Percentiles rank a stretch among this genome's conserved stretches.
Conservation (phyloP, 2,329 filamentous ascomycete genomes). For the Trichoderma sp. region DNA sequence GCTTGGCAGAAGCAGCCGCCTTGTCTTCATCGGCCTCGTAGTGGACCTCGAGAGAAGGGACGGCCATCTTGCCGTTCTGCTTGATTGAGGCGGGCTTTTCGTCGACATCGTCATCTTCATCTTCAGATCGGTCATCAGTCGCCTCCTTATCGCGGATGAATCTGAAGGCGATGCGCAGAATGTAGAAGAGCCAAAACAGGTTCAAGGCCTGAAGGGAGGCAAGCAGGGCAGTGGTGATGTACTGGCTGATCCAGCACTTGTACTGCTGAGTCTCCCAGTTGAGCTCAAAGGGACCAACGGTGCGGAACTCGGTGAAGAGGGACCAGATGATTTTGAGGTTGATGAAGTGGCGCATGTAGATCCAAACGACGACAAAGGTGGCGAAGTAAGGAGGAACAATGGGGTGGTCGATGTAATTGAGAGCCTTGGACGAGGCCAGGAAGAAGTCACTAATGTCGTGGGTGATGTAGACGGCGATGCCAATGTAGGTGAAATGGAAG, state of each 20-base stretch:
- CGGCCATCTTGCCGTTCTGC: background rate
- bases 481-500: slow-evolving; percentile 97
- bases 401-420: slow-evolving; percentile 84
- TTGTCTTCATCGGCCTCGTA: slow-evolving; percentile 27
- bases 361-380: slow-evolving; percentile 79
- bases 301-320: slow-evolving; percentile 73
- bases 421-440: slow-evolving; percentile 85
- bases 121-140: slow-evolving; percentile 72
- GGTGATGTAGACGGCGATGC: slow-evolving; percentile 88
- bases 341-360: slow-evolving; percentile 85
- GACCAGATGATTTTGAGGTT: slow-evolving; percentile 77
- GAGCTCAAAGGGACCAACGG: slow-evolving; percentile 71
- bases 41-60: slow-evolving; percentile 28
- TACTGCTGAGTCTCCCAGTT: slow-evolving; percentile 77
- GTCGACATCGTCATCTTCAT: slow-evolving; percentile 55
- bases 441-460: slow-evolving; percentile 96
- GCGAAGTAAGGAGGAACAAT: slow-evolving; percentile 84
- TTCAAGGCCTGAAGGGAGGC: slow-evolving; percentile 72
- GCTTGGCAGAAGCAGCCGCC: slow-evolving; percentile 1
- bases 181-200: slow-evolving; percentile 79
- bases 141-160: slow-evolving; percentile 63
- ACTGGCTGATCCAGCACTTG: slow-evolving; percentile 71
- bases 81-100: slow-evolving; percentile 26
- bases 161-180: slow-evolving; percentile 71
- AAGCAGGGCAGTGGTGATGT: slow-evolving; percentile 67